Evolutionary conservation across 2,329 filamentous ascomycete species (phyloP).

Genomic region (Ceratocystis destructans): DNA sequence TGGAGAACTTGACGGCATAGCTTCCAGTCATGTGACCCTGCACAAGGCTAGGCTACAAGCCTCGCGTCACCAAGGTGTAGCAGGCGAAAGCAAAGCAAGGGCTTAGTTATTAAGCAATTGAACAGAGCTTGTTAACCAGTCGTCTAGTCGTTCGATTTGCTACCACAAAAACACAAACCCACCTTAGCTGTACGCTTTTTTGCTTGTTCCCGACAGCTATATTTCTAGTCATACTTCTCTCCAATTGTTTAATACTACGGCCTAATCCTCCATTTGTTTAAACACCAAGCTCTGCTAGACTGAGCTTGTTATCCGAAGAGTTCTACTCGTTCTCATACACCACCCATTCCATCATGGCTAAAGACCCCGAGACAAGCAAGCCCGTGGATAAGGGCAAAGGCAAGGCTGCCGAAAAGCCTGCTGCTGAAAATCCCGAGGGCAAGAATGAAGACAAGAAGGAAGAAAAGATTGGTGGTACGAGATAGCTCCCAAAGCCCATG

Average conservation of each 20-base stretch:
- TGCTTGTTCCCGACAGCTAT: background rate
- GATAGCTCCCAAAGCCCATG: conserved; percentile 28
- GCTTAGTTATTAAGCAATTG: background rate
- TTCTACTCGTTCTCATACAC: conserved; percentile 4
- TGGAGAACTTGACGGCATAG: background rate
- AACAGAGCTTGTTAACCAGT: conserved; percentile 11
- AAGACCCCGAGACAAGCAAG: conserved; percentile 78
- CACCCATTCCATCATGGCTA: conserved; percentile 56
- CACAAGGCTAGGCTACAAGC: conserved; percentile 27
- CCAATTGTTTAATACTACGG: background rate
- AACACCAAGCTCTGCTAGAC: conserved; percentile 4
- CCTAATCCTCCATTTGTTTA: background rate
- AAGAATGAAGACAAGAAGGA: conserved; percentile 57
- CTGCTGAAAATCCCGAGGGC: conserved; percentile 41
- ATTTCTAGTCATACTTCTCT: conserved; percentile 4
- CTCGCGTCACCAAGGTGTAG: conserved; percentile 27
- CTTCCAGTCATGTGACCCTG: conserved; percentile 14
- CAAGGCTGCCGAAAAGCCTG: conserved; percentile 60
- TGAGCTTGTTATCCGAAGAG: conserved; percentile 3
- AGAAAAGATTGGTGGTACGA: conserved; percentile 27
- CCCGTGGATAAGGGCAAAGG: conserved; percentile 90
- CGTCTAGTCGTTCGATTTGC: conserved; percentile 9
- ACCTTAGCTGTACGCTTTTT: conserved; percentile 9
- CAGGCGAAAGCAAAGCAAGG: background rate
- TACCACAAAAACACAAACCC: conserved; percentile 12